A percentile compares a stretch with the other conserved stretches of the same genome.
These are phyloP conservation scores for Cyamopsis tetragonoloba DNA, from an alignment of 306 rosid species.

Conservation along the genomic window DNA sequence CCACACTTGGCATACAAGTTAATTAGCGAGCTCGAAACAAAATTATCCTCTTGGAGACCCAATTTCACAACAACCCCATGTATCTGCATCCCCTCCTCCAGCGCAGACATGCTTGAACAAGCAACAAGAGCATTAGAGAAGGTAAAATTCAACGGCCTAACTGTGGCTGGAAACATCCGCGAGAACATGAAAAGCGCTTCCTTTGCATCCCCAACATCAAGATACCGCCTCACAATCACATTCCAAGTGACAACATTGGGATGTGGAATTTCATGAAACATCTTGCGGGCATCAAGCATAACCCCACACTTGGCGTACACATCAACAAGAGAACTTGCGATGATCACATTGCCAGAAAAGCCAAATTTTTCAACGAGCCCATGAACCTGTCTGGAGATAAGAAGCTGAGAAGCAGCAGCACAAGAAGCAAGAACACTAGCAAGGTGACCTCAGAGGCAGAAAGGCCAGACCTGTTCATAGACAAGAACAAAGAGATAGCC, in stretches of 20 bases:
- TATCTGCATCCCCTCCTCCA: constrained; percentile 57
- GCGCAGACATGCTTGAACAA: constrained; percentile 44
- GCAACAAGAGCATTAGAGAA: constrained; percentile 64
- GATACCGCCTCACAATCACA: constrained; percentile 69
- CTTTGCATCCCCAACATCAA: constrained; percentile 51
- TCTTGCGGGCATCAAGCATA: constrained; percentile 48
- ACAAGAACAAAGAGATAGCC: constrained; percentile 32
- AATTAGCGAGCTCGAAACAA: constrained; percentile 55
- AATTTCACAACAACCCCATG: constrained; percentile 56
- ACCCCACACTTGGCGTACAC: constrained; percentile 55
- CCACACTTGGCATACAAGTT: constrained; percentile 69
- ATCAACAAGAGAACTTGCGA: constrained; percentile 72
- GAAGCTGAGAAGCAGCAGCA: constrained; percentile 35
- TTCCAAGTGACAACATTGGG: constrained; percentile 75
- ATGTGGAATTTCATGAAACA: constrained; percentile 54
- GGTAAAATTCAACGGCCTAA: constrained; percentile 54
- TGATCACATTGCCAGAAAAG: constrained; percentile 45
- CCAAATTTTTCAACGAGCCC: constrained; percentile 48
- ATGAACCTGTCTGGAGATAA: constrained; percentile 49
- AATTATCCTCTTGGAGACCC: constrained; percentile 44
- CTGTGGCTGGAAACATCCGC: constrained; percentile 33
- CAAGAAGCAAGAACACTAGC: constrained; percentile 57
- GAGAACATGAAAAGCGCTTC: constrained; percentile 53
- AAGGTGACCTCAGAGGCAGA: constrained; percentile 40
- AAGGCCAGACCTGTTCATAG: constrained; percentile 42